Evolutionary conservation across 345 rosid species (phyloP).

Genomic region (Rhodamnia rubescens): DNA sequence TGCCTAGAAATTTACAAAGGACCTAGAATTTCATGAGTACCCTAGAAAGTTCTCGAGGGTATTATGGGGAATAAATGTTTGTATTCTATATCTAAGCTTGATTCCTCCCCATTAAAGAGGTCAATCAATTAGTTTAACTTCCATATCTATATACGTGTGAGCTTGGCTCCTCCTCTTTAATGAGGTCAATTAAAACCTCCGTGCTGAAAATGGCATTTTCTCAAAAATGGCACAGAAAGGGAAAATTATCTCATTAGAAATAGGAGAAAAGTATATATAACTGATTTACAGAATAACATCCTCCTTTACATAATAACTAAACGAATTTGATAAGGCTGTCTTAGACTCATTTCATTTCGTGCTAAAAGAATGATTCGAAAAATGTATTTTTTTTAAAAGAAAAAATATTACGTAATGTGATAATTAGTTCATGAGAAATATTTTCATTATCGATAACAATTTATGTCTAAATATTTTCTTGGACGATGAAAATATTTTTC

Average conservation of each 20-base stretch:
- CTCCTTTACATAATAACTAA: not conserved
- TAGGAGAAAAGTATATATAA: too few species aligned
- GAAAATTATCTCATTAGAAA: not conserved
- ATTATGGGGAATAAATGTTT: not conserved
- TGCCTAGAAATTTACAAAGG: not conserved
- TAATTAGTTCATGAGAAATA: rapidly evolving
- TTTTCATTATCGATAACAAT: not conserved
- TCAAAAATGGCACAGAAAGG: not conserved
- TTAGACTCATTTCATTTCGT: too few species aligned
- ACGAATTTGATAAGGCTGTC: not conserved
- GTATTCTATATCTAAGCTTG: not conserved
- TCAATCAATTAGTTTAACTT: not conserved
- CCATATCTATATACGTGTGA: not conserved
- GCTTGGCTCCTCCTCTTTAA: not conserved
- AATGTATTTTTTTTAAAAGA: too few species aligned
- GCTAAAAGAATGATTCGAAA: too few species aligned
- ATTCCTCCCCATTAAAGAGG: not conserved
- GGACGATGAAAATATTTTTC: not conserved
- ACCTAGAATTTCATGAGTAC: not conserved
- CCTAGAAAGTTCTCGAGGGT: not conserved
- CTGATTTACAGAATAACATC: too few species aligned
- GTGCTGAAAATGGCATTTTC: not conserved
- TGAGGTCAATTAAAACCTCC: not conserved
- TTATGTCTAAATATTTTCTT: not conserved
- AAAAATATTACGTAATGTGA: too few species aligned